Conservation (phyloP, 306 rosid species). For the Lagenaria siceraria region DNA sequence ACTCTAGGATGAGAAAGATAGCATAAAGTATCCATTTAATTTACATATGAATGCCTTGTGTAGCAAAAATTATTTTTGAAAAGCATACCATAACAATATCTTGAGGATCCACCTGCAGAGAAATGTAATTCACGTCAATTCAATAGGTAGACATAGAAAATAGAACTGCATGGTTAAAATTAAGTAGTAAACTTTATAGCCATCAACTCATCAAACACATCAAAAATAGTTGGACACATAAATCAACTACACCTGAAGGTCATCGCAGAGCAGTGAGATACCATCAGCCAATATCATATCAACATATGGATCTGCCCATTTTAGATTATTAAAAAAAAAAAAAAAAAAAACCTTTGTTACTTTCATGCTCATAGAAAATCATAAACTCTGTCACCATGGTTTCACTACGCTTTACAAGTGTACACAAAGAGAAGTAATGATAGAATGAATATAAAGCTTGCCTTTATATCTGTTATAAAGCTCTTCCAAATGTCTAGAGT, state of each 20-base stretch:
- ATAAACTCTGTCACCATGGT: background rate
- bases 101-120: constrained; percentile 95
- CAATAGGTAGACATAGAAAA: constrained; percentile 1
- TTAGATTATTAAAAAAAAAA: background rate
- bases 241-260: constrained; percentile 74
- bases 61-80: constrained; percentile 10
- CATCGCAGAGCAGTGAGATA: constrained; percentile 81
- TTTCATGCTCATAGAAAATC: background rate
- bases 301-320: constrained; percentile 50
- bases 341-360: background rate
- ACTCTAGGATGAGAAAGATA: background rate
- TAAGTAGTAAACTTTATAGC: background rate
- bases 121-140: constrained; percentile 10
- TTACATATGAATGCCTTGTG: background rate
- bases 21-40: background rate
- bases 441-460: constrained; percentile 20
- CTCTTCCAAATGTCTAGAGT: constrained; percentile 92
- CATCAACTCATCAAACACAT: background rate
- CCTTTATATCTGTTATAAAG: constrained; percentile 95
- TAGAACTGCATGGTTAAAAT: background rate
- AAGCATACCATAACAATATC: constrained; percentile 87
- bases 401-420: background rate
- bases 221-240: constrained; percentile 8
- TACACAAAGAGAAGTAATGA: background rate
- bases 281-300: constrained; percentile 96